These are phyloP conservation scores for Talaromyces sp. DNA, from an alignment of 2,329 filamentous ascomycete genomes.

Conservation along the genomic window DNA sequence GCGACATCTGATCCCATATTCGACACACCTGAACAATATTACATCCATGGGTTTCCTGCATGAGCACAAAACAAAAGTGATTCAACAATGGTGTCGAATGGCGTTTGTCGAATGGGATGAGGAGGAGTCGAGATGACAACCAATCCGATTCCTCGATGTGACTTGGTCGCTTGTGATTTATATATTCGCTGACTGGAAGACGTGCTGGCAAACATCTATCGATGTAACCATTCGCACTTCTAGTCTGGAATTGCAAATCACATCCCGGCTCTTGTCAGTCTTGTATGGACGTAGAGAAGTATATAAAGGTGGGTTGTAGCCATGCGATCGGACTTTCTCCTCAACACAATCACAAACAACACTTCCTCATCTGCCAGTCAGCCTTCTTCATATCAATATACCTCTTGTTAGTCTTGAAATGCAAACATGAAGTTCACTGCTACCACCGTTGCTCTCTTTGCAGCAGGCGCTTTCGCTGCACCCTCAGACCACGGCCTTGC, in stretches of 20 bases:
- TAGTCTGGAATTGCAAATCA: conserved; percentile 9
- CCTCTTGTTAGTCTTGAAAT: not conserved
- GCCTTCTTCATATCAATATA: not conserved
- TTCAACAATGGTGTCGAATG: not conserved
- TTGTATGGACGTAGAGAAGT: not conserved
- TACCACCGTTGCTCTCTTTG: conserved; percentile 16
- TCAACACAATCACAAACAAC: conserved; percentile 2
- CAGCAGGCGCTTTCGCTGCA: conserved; percentile 14
- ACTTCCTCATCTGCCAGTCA: not conserved
- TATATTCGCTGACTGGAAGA: not conserved
- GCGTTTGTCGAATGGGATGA: not conserved
- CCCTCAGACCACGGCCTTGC: conserved; percentile 11
- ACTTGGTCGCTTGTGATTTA: not conserved
- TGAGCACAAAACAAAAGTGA: not conserved
- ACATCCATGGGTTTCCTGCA: not conserved
- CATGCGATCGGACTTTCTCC: not conserved
- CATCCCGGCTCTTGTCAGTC: not conserved
- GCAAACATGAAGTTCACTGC: conserved; percentile 19
- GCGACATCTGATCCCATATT: not conserved
- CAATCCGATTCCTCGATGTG: not conserved
- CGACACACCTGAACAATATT: not conserved
- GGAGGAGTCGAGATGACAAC: not conserved
- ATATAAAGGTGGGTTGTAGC: conserved; percentile 5
- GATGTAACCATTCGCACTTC: conserved; percentile 18
- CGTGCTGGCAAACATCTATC: not conserved